Percentiles rank a stretch among this genome's conserved stretches.
These are phyloP conservation scores for Lavandula angustifolia DNA, from an alignment of 257 asterid species.

Conservation along the genomic window DNA sequence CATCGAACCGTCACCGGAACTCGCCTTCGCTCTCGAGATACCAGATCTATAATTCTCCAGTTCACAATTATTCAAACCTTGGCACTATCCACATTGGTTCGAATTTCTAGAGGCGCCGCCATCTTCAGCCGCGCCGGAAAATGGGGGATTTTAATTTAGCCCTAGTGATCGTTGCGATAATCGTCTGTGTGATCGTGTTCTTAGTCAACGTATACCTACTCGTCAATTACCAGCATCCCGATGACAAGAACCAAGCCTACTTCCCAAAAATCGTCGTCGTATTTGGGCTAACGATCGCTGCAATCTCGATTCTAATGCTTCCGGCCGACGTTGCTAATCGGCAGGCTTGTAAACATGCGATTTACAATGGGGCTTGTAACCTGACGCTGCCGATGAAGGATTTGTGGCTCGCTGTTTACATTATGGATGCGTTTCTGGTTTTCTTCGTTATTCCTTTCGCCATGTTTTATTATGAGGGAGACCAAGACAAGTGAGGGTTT, in stretches of 20 bases:
- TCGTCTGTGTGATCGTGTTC: slow-evolving; percentile 81
- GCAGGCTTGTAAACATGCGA: slow-evolving; percentile 92
- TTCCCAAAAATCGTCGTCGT: slow-evolving; percentile 96
- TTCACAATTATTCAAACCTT: slow-evolving; percentile 21
- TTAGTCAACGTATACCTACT: slow-evolving; percentile 83
- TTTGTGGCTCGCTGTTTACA: slow-evolving; percentile 89
- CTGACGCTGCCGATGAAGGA: slow-evolving; percentile 97
- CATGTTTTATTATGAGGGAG: slow-evolving; percentile 98
- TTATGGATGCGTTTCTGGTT: slow-evolving; percentile 83
- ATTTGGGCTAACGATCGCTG: slow-evolving; percentile 90
- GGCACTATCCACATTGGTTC: slow-evolving; percentile 30
- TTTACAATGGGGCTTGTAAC: slow-evolving; percentile 91
- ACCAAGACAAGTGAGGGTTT: slow-evolving; percentile 75
- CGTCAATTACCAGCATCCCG: slow-evolving; percentile 94
- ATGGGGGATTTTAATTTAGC: slow-evolving; percentile 99
- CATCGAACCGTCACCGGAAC: slow-evolving; percentile 42
- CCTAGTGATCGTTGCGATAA: slow-evolving; percentile 81
- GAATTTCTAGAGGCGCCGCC: slow-evolving; percentile 37
- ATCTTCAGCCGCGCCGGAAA: slow-evolving; percentile 34
- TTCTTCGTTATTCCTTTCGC: slow-evolving; percentile 94
- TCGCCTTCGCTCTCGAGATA: not conserved
- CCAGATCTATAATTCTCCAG: slow-evolving; percentile 28
- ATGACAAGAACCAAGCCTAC: slow-evolving; percentile 95
- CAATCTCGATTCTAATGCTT: slow-evolving; percentile 91
- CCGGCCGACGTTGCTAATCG: slow-evolving; percentile 98